A percentile compares a stretch with the other conserved stretches of the same genome.
Conservation (phyloP, 2,329 filamentous ascomycete genomes). For the Xylaria sp. region DNA sequence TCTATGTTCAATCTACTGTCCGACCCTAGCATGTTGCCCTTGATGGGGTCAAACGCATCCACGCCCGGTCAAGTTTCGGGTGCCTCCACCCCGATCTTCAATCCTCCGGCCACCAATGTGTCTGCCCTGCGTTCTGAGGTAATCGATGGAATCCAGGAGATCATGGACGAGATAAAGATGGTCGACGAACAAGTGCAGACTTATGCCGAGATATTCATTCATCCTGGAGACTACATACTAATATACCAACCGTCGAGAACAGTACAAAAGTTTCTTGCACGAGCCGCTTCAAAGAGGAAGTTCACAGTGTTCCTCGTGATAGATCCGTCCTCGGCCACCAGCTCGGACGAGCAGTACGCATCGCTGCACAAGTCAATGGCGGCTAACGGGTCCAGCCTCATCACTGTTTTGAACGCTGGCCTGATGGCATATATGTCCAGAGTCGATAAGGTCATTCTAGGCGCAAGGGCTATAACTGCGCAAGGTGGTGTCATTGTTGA, state of each 20-base stretch:
- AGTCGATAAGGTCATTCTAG: constrained; percentile 94
- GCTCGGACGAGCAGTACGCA: constrained; percentile 56
- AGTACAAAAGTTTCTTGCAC: constrained; percentile 88
- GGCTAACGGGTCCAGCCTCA: constrained; percentile 80
- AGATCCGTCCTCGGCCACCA: constrained; percentile 58
- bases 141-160: constrained; percentile 92
- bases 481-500: constrained; percentile 88
- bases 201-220: constrained; percentile 90
- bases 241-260: constrained; percentile 87
- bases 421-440: constrained; percentile 94
- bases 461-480: constrained; percentile 85
- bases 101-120: constrained; percentile 56
- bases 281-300: constrained; percentile 86
- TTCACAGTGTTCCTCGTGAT: constrained; percentile 91
- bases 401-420: constrained; percentile 84
- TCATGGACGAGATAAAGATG: constrained; percentile 92
- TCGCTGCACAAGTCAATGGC: constrained; percentile 81
- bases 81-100: constrained; percentile 59
- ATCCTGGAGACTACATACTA: constrained; percentile 91
- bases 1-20: constrained; percentile 92
- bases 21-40: constrained; percentile 65
- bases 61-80: constrained; percentile 59
- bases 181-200: constrained; percentile 93
- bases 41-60: constrained; percentile 59
- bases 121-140: constrained; percentile 89